Evolutionary conservation across 2,329 filamentous ascomycete genomes (phyloP), one percentile per base, ranked within the genome.

Genomic region (Cercospora sojina): DNA sequence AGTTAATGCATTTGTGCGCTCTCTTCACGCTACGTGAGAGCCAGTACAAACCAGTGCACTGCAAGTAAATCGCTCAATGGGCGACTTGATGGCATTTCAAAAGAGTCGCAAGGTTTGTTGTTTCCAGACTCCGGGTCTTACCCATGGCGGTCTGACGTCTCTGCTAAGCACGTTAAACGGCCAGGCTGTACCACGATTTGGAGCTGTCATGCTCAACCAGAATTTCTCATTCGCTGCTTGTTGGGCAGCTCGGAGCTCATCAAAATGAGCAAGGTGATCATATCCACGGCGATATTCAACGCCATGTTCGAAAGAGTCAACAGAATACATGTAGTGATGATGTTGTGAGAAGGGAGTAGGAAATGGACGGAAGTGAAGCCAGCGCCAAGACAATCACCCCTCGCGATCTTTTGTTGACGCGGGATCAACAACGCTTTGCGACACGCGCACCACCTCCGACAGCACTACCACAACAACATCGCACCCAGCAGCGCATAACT

Each of bases 401-500:
- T 57, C 53, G 31, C 53, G 27, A 57, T 57, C 25, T 27, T 57
- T 35, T 57, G 53, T 57, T 57, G 53, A 57, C 27, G 16, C n/a
- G 13, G 18, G n/a, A 35, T 32, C 53, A 51, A 57, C 53, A 57
- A 57, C 29, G 13, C 29, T 12, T 31, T 35, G 31, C 53, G 27
- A 23, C 53, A 57, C 53, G 23, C 31, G 18, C 53, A 16, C 29
- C 29, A 57, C n/a, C 1, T n/a, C 16, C 12, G 29, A 55, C 51
- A 62, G 6, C 51, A 57, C 51, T 53, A 59, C 16, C 32, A 58
- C 49, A 18, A 31, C 6, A n/a, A 38, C 47, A 64, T 60, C 29
- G 35, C 38, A 41, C 18, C 56, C 57, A 59, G 29, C 64, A 64
- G 57, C 62, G 53, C 67, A 65, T 62, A 61, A 20, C 59, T 49